Evolutionary conservation across 2,329 filamentous ascomycete genomes (phyloP).

Genomic region (Aspergillus sp.): DNA sequence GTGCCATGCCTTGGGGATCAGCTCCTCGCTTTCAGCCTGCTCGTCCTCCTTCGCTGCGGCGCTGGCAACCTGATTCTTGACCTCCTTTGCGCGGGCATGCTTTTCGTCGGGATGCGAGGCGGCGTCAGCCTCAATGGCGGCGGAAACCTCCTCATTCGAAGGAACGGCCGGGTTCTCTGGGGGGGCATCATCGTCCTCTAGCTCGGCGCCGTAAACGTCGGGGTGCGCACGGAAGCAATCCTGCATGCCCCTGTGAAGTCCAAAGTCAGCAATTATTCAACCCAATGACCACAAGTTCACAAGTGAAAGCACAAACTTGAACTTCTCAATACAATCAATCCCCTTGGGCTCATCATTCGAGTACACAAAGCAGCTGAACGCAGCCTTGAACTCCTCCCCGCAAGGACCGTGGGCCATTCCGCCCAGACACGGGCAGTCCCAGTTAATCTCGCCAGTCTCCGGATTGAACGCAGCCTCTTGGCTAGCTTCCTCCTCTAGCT

Average conservation of each 20-base stretch:
- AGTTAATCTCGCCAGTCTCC: constrained; percentile 99
- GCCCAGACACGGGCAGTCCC: constrained; percentile 95
- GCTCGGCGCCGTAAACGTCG: constrained; percentile 83
- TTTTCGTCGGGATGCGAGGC: constrained; percentile 21
- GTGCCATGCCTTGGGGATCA: constrained; percentile 46
- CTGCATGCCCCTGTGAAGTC: constrained; percentile 71
- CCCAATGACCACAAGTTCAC: constrained; percentile 1
- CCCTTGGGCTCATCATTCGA: constrained; percentile 93
- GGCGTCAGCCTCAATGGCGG: constrained; percentile 19
- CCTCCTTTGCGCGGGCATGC: constrained; percentile 17
- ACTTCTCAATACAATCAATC: constrained; percentile 95
- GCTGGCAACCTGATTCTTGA: constrained; percentile 17
- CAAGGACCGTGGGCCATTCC: constrained; percentile 97
- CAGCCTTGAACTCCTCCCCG: constrained; percentile 87
- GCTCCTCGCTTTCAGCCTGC: constrained; percentile 35
- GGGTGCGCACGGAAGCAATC: constrained; percentile 91
- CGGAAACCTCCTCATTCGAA: constrained; percentile 13
- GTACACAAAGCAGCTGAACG: constrained; percentile 98
- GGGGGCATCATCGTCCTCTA: constrained; percentile 63
- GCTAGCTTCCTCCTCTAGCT: constrained; percentile 70
- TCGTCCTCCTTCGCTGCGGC: constrained; percentile 15
- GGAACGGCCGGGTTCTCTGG: constrained; percentile 30
- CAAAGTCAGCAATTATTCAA: neutral
- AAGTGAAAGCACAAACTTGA: constrained; percentile 71
- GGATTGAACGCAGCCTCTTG: constrained; percentile 94